phyloP scores from a whole-genome alignment of 108 stramenopile genomes.

The Cylindrotheca fusiformis region DNA sequence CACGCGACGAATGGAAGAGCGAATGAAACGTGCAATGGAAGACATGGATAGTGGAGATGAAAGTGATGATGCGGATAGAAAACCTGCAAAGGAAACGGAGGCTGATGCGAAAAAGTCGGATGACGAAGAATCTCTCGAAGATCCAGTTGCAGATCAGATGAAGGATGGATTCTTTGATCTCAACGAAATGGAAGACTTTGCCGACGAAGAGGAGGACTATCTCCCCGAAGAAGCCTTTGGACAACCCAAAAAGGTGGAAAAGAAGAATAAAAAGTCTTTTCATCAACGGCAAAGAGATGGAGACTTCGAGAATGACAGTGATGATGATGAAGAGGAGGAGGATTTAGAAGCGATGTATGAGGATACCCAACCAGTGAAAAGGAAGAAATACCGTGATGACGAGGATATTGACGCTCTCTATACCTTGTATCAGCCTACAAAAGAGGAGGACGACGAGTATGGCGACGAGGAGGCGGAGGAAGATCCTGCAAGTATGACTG shows the following conservation, averaged over 20 bases:
- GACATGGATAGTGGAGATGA: conserved; percentile 49
- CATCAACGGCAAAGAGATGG: conserved; percentile 64
- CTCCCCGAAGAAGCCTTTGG: conserved; percentile 71
- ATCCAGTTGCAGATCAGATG: conserved; percentile 74
- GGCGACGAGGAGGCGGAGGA: conserved; percentile 48
- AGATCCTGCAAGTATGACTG: conserved; percentile 70
- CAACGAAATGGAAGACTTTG: conserved; percentile 94
- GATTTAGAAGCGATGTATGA: conserved; percentile 30
- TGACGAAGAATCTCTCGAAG: conserved; percentile 42
- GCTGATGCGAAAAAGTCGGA: conserved; percentile 22
- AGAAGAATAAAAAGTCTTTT: conserved; percentile 43
- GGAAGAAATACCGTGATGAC: conserved; percentile 80
- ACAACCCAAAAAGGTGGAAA: conserved; percentile 35
- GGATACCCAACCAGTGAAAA: conserved; percentile 28
- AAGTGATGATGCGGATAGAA: conserved; percentile 15
- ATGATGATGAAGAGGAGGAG: conserved; percentile 59
- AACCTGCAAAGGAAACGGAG: conserved; percentile 6
- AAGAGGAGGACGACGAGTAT: conserved; percentile 36
- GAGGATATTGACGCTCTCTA: conserved; percentile 83
- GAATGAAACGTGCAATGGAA: conserved; percentile 84
- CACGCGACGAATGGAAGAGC: conserved; percentile 56
- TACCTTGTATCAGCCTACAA: conserved; percentile 54
- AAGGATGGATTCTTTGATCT: conserved; percentile 93
- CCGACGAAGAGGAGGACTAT: conserved; percentile 90
- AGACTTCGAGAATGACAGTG: conserved; percentile 32